Conservation (phyloP, 2,329 filamentous ascomycete species). For the Calonectria honghensis region DNA sequence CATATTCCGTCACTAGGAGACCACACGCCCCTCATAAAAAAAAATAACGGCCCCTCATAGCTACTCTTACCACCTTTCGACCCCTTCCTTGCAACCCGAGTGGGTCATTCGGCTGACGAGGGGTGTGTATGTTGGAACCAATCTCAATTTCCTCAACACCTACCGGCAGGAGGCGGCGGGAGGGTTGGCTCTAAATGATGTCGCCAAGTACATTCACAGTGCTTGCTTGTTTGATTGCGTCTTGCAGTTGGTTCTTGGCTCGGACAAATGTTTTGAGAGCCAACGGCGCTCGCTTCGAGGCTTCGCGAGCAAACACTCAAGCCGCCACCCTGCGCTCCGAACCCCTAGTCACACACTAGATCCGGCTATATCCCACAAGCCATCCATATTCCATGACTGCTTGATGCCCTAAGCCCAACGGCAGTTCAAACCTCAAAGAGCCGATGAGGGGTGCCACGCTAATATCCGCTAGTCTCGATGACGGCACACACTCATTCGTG, state of each 20-base stretch:
- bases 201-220: neutral
- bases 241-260: slow-evolving; percentile 1
- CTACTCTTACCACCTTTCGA: slow-evolving; percentile 16
- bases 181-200: slow-evolving; percentile 4
- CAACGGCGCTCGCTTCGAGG: neutral
- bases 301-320: slow-evolving; percentile 1
- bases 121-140: slow-evolving; percentile 24
- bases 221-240: neutral
- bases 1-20: neutral
- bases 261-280: neutral
- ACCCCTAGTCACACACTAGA: slow-evolving; percentile 30
- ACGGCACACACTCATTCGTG: slow-evolving; percentile 16
- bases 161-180: slow-evolving; percentile 3
- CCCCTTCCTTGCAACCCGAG: slow-evolving; percentile 11
- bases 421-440: slow-evolving; percentile 18
- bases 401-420: slow-evolving; percentile 22
- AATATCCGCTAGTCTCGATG: slow-evolving; percentile 27
- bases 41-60: slow-evolving; percentile 16
- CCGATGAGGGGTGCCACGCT: slow-evolving; percentile 27
- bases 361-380: slow-evolving; percentile 17
- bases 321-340: slow-evolving; percentile 26
- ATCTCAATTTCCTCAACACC: slow-evolving; percentile 31
- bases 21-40: slow-evolving; percentile 4
- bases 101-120: slow-evolving; percentile 20
- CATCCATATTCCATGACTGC: slow-evolving; percentile 5